phyloP scores from a whole-genome alignment of 208 protist genomes.

The Wallacemonas collosoma region DNA sequence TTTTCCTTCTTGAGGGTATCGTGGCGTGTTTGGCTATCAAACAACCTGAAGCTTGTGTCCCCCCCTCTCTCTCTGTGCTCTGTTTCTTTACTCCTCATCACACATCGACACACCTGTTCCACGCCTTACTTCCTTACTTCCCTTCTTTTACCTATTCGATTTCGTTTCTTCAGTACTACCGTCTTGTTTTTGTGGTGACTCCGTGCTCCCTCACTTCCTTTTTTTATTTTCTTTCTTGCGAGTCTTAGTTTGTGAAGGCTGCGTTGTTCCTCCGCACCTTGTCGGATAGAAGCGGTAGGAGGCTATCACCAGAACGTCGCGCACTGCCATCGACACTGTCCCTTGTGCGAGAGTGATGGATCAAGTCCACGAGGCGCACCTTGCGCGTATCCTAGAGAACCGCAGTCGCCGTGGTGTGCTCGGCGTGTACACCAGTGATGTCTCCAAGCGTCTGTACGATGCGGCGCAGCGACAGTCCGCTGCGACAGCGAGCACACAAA shows the following conservation, averaged over 20 bases:
- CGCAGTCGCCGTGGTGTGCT: slow-evolving; percentile 63
- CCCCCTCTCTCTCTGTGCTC: no score
- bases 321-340: no score
- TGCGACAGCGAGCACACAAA: slow-evolving; percentile 19
- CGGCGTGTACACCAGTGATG: slow-evolving; percentile 25
- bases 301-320: no score
- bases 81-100: no score
- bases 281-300: no score
- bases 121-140: background rate
- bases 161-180: slow-evolving; percentile 7
- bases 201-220: no score
- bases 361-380: slow-evolving; percentile 59
- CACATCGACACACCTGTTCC: background rate
- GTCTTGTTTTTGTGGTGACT: background rate
- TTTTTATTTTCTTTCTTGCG: no score
- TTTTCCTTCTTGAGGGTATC: no score
- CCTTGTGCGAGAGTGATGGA: slow-evolving; percentile 44
- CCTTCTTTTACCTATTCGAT: no score
- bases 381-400: slow-evolving; percentile 75
- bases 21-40: no score
- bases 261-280: slow-evolving; percentile 14
- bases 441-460: slow-evolving; percentile 10
- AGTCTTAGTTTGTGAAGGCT: no score
- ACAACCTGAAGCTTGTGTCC: no score
- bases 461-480: background rate